These are phyloP conservation scores for Yamadazyma mexicana DNA, from an alignment of 1,139 yeast species.

Conservation along the genomic window DNA sequence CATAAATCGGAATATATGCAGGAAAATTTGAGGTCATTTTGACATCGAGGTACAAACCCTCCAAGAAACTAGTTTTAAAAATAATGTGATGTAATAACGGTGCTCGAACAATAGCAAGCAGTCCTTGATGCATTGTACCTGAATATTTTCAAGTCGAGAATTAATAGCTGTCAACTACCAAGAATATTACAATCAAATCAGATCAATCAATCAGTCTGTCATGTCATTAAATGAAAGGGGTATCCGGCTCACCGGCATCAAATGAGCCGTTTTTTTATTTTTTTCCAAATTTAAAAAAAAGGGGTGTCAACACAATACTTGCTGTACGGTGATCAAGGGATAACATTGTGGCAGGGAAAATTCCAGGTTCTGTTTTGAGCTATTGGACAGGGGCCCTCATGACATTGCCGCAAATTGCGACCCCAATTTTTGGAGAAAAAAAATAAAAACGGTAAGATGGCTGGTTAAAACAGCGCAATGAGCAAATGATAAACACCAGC, in stretches of 20 bases:
- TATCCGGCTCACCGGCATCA: no score
- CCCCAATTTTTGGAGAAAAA: not conserved
- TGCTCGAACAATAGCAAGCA: not conserved
- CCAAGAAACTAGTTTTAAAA: no score
- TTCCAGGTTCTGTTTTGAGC: not conserved
- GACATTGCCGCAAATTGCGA: slow-evolving; percentile 2
- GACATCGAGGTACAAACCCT: not conserved
- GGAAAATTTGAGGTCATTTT: not conserved
- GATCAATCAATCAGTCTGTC: no score
- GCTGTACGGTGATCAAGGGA: not conserved
- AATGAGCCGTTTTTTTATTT: no score
- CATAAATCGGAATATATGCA: slow-evolving; percentile 1
- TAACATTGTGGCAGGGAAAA: not conserved
- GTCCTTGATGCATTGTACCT: no score
- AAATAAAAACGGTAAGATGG: not conserved
- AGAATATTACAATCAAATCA: no score
- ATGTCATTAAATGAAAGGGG: no score
- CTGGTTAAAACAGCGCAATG: not conserved
- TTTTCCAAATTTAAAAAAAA: no score
- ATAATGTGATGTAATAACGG: not conserved
- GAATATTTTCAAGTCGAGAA: no score
- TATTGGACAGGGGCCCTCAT: not conserved
- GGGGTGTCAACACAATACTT: not conserved
- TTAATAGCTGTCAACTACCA: no score
- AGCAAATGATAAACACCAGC: not conserved